Evolutionary conservation across 176 grass and related monocot species (phyloP).

Genomic region (Phragmites australis): DNA sequence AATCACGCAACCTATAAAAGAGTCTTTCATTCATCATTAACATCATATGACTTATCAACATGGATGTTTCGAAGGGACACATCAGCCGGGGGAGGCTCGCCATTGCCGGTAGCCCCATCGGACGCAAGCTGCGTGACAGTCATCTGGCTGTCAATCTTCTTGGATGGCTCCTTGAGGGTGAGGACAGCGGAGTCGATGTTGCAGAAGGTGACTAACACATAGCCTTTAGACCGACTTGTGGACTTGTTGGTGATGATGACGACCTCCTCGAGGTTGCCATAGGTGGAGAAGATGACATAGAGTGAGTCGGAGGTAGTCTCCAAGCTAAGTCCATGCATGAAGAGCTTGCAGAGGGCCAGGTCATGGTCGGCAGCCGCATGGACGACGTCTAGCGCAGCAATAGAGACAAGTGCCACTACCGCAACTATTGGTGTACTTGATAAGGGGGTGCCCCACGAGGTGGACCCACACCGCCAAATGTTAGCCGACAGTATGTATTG

Average conservation of each 20-base stretch:
- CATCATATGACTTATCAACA: constrained; percentile 32
- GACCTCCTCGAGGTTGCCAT: constrained; percentile 82
- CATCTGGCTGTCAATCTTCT: constrained; percentile 94
- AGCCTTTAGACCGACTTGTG: constrained; percentile 83
- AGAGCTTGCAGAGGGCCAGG: constrained; percentile 80
- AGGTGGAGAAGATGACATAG: constrained; percentile 68
- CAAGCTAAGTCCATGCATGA: constrained; percentile 81
- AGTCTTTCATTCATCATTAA: too few relatives aligned
- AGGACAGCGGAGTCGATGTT: constrained; percentile 79
- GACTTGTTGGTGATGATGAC: constrained; percentile 81
- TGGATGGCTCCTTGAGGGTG: constrained; percentile 89
- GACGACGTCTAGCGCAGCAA: constrained; percentile 60
- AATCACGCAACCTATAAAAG: too few relatives aligned
- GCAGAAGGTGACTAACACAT: constrained; percentile 95
- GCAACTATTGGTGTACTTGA: too few relatives aligned
- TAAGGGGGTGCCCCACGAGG: too few relatives aligned
- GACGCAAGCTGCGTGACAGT: constrained; percentile 89
- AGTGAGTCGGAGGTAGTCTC: constrained; percentile 83
- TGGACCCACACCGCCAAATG: too few relatives aligned
- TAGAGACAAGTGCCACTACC: constrained; percentile 53
- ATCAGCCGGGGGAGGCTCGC: constrained; percentile 44
- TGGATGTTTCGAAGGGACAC: constrained; percentile 90
- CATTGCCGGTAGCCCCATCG: constrained; percentile 2
- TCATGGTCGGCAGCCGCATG: constrained; percentile 72
- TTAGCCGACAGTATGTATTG: too few relatives aligned